Conservation (phyloP, 192 early-diverging fungal species). For the Coemansia nantahalensis region DNA sequence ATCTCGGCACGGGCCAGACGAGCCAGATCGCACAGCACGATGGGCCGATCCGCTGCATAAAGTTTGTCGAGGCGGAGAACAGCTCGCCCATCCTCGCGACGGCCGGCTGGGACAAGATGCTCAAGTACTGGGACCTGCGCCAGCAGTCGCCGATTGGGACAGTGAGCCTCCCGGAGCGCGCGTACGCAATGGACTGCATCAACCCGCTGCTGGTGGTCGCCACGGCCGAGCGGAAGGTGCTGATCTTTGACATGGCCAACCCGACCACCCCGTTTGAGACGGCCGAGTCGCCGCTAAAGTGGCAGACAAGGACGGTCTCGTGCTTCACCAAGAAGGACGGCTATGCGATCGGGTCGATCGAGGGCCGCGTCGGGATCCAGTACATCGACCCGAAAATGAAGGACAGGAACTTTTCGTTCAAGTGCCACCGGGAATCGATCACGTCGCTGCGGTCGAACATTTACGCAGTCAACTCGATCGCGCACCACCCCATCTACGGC, state of each 20-base stretch:
- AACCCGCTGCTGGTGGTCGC: constrained; percentile 86
- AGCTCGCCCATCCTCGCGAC: constrained; percentile 71
- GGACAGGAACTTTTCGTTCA: constrained; percentile 76
- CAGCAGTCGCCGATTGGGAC: constrained; percentile 70
- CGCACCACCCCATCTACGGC: constrained; percentile 60
- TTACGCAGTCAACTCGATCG: constrained; percentile 55
- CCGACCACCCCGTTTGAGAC: constrained; percentile 74
- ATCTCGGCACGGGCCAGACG: constrained; percentile 77
- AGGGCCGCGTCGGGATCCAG: constrained; percentile 92
- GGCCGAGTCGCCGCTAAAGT: constrained; percentile 47
- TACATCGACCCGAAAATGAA: constrained; percentile 77
- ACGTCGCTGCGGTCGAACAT: constrained; percentile 63
- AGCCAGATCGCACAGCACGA: constrained; percentile 87
- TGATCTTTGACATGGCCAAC: constrained; percentile 77
- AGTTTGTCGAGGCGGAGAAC: constrained; percentile 68
- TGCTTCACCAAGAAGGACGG: constrained; percentile 79
- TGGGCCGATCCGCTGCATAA: constrained; percentile 77
- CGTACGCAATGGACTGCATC: constrained; percentile 84
- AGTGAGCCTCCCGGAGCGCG: constrained; percentile 79
- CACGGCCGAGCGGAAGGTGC: constrained; percentile 83
- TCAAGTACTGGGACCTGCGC: constrained; percentile 96
- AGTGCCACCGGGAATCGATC: constrained; percentile 79
- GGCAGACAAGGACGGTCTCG: constrained; percentile 71
- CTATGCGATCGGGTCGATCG: constrained; percentile 90
- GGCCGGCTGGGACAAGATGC: constrained; percentile 94